Base-by-base conservation (phyloP, 768 basidiomycete species). In the Mycena vulgaris region DNA sequence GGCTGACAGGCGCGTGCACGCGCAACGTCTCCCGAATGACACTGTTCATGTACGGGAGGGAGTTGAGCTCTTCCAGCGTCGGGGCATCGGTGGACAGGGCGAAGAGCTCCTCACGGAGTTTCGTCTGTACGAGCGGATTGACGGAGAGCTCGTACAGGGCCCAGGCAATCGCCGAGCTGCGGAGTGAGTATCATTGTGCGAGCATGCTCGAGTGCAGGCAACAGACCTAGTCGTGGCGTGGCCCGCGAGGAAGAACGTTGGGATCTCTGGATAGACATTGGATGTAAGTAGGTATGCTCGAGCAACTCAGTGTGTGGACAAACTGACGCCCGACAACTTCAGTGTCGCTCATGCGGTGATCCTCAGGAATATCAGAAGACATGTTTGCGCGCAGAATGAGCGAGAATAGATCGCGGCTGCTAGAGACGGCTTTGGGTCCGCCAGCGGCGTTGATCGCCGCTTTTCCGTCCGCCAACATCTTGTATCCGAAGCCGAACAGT, bases 381-480 rank as follows among this genome's bases (percentile, higher is more conserved):
- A 88, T 81, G 72, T 89, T 89, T 6, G 88, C 87, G 57, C 79
- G 80, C 63, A 88, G 78, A 7, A 89, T 75, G 19, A 87, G 70
- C 8, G 82, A 84, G n/a, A 89, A 75, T 8, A 89, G 64, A 76
- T 89, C 88, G 6, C 85, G 82, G 11, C 82, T 80, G 1, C 69
- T 71, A 1, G 81, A 53, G 14, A 53, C 73, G 21, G 77, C 77
- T 66, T 82, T 84, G 0, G 27, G 30, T 1, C 42, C 64, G 0
- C 51, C 64, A 1, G 40, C 42, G 1, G 58, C 48, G 11, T 19
- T 56, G 5, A 64, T 47, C 1, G 25, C 47, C 2, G 58, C 58
- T 30, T 72, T 72, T 0, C 57, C 37, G 1, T 64, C 58, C 11
- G 30, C 19, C 25, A 72, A 17, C 21, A 72, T 2, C 5, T 55